phyloP scores from a whole-genome alignment of 2,329 filamentous ascomycete species.

The Aspergillus neotritici region DNA sequence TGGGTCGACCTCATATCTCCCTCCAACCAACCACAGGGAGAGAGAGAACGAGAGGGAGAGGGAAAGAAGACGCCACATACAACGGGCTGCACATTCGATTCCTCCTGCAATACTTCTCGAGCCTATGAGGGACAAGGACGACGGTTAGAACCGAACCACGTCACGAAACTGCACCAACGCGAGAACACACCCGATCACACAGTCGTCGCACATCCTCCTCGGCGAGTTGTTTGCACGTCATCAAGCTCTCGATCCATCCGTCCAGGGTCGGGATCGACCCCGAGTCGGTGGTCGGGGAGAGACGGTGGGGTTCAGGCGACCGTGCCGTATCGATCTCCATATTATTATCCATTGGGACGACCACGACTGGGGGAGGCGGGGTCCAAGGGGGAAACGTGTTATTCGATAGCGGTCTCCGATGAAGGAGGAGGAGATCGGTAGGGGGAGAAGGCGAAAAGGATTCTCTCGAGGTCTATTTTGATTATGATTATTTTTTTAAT shows the following conservation, averaged over 20 bases:
- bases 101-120: conserved; percentile 90
- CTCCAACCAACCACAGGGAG: too few species aligned
- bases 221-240: conserved; percentile 96
- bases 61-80: conserved; percentile 50
- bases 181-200: conserved; percentile 79
- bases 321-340: conserved; percentile 94
- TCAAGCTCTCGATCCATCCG: conserved; percentile 97
- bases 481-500: too few species aligned
- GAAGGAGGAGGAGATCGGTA: conserved; percentile 15
- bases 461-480: too few species aligned
- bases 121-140: conserved; percentile 52
- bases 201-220: conserved; percentile 93
- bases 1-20: conserved; percentile 8
- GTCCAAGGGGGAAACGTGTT: conserved; percentile 4
- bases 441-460: conserved; percentile 13
- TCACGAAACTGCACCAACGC: conserved; percentile 6
- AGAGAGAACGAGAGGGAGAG: too few species aligned
- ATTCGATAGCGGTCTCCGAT: conserved; percentile 20
- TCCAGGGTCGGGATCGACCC: conserved; percentile 88
- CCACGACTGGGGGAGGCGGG: conserved; percentile 4
- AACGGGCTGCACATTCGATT: conserved; percentile 98
- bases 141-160: conserved; percentile 7
- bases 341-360: conserved; percentile 76
- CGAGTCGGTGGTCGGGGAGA: conserved; percentile 73
- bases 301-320: conserved; percentile 68